phyloP scores from a whole-genome alignment of 2,329 filamentous ascomycete species.

The Boeremia exigua region DNA sequence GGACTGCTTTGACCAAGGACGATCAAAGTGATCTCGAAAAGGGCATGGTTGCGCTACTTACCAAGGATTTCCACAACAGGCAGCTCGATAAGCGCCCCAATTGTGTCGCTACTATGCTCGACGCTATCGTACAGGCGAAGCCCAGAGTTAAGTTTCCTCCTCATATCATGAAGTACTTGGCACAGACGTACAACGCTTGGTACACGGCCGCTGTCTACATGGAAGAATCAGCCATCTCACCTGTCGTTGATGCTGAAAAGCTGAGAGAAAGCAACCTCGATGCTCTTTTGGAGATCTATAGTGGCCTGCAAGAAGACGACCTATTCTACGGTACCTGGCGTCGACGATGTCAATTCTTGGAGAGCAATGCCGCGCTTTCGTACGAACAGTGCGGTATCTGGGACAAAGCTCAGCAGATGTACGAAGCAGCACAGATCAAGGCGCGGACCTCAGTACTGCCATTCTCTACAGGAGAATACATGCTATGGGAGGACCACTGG shows the following conservation, averaged over 20 bases:
- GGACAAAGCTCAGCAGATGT: conserved; percentile 98
- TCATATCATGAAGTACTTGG: conserved; percentile 94
- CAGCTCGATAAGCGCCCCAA: conserved; percentile 96
- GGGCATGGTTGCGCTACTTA: conserved; percentile 86
- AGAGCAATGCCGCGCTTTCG: conserved; percentile 94
- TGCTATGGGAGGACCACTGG: conserved; percentile 99
- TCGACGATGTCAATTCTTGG: conserved; percentile 91
- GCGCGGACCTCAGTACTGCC: conserved; percentile 94
- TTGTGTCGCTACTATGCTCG: conserved; percentile 89
- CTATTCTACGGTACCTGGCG: conserved; percentile 98
- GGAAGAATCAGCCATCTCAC: conserved; percentile 85
- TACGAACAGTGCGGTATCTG: conserved; percentile 99
- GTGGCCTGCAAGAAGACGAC: conserved; percentile 90
- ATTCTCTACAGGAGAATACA: conserved; percentile 96
- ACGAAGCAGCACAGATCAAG: conserved; percentile 96
- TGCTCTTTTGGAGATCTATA: conserved; percentile 91
- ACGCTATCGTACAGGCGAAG: conserved; percentile 82
- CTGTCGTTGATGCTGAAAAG: conserved; percentile 80
- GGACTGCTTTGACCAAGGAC: conserved; percentile 86
- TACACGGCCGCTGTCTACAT: conserved; percentile 92
- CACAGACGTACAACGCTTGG: conserved; percentile 94
- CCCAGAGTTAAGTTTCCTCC: conserved; percentile 92
- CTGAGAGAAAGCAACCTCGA: conserved; percentile 95
- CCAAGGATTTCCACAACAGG: conserved; percentile 92
- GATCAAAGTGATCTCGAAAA: conserved; percentile 90